Evolutionary conservation across 202 grass and related monocot species (phyloP).

Genomic region (Eragrostis tef): DNA sequence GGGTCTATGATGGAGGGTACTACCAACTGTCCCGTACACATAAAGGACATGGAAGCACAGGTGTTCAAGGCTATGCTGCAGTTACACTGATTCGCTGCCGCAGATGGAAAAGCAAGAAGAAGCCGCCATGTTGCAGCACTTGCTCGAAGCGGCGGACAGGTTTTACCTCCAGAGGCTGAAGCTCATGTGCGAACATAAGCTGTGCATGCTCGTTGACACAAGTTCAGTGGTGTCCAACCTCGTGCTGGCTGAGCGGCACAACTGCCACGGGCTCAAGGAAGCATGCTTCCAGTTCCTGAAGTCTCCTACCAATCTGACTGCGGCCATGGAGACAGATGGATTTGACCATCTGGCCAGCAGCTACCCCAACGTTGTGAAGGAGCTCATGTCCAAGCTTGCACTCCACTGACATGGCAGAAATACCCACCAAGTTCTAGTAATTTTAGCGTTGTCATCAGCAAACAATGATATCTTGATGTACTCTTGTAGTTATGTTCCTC

Average conservation of each 20-base stretch:
- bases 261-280: slow-evolving; percentile 3
- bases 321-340: not conserved
- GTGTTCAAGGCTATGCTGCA: not conserved
- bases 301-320: not conserved
- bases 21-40: not conserved
- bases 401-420: not conserved
- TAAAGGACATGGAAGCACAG: not conserved
- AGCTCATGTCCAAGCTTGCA: not conserved
- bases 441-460: no score
- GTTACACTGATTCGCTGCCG: slow-evolving; percentile 13
- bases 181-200: not conserved
- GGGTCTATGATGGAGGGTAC: not conserved
- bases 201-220: not conserved
- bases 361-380: not conserved
- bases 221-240: not conserved
- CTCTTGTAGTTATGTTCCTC: no score
- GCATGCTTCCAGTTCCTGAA: not conserved
- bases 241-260: not conserved
- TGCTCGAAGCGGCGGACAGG: slow-evolving; percentile 24
- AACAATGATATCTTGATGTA: no score
- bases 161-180: not conserved
- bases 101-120: slow-evolving; percentile 1
- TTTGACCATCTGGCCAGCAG: not conserved
- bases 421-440: no score
- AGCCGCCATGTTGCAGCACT: not conserved